phyloP scores from a whole-genome alignment of 1,139 yeast genomes.

The Blastobotrys illinoisensis region DNA sequence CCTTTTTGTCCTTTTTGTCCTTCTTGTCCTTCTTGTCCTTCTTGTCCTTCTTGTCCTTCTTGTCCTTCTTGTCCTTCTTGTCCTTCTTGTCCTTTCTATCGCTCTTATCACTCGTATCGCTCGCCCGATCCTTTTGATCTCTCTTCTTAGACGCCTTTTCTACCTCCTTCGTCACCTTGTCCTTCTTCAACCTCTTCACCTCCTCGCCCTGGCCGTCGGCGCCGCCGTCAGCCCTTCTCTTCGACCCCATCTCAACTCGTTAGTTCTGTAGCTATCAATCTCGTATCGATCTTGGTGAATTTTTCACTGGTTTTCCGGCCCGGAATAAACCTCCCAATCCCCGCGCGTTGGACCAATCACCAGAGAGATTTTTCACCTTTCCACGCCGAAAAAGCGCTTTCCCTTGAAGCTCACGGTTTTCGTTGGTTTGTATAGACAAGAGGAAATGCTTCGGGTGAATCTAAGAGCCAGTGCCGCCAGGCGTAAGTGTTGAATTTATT shows the following conservation, averaged over 20 bases:
- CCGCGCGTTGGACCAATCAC: not conserved
- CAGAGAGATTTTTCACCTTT: not conserved
- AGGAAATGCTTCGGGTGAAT: not conserved
- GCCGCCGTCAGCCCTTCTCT: not conserved
- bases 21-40: slow-evolving; percentile 5
- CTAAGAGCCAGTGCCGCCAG: not conserved
- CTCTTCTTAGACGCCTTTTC: not conserved
- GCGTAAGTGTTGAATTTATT: too few species aligned
- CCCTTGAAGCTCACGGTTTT: not conserved
- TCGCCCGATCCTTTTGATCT: not conserved
- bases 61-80: slow-evolving; percentile 4
- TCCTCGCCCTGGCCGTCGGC: not conserved
- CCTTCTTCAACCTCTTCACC: slow-evolving; percentile 3
- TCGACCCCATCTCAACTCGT: slow-evolving; percentile 1
- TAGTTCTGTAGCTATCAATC: not conserved
- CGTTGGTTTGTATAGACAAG: not conserved
- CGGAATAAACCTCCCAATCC: not conserved
- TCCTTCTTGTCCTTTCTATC: slow-evolving; percentile 2
- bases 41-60: slow-evolving; percentile 4
- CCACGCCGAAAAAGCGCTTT: not conserved
- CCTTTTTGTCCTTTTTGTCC: slow-evolving; percentile 1
- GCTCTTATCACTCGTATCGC: slow-evolving; percentile 8
- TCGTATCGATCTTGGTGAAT: not conserved
- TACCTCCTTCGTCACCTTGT: slow-evolving; percentile 4
- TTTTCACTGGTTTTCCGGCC: not conserved